Conservation (phyloP, 208 protist genomes). For the Porcisia hertigi region DNA sequence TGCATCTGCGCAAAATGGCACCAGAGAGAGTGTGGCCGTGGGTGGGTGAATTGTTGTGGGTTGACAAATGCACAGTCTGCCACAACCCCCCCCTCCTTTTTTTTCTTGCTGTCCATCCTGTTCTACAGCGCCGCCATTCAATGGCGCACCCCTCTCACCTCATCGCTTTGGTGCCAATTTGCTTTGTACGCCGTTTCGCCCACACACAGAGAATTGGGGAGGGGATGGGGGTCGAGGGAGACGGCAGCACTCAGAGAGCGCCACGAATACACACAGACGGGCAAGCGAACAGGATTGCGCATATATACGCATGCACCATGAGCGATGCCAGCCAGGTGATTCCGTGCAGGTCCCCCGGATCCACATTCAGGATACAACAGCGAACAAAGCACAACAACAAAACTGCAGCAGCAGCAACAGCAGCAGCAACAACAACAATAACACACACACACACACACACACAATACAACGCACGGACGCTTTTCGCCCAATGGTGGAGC, state of each 20-base stretch:
- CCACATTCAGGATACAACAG: not conserved
- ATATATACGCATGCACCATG: not conserved
- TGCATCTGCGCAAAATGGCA: not conserved
- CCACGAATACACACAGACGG: not conserved
- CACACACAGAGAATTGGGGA: not conserved
- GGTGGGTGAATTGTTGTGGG: not conserved
- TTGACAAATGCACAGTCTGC: not conserved
- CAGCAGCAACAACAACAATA: not conserved
- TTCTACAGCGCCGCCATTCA: not conserved
- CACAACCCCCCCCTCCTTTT: not conserved
- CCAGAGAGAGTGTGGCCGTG: not conserved
- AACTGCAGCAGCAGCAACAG: not conserved
- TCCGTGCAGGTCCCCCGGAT: not conserved
- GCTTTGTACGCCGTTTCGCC: not conserved
- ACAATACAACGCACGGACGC: too few relatives aligned
- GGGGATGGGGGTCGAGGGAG: too few relatives aligned
- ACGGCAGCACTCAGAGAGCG: not conserved
- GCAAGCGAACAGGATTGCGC: not conserved
- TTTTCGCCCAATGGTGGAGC: not conserved
- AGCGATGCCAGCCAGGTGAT: not conserved
- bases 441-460: too few relatives aligned
- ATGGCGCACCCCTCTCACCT: not conserved
- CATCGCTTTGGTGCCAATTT: not conserved
- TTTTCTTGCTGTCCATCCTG: not conserved
- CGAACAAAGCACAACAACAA: not conserved